Evolutionary conservation across 2,329 filamentous ascomycete species (phyloP), one percentile per base, ranked within the genome.

Genomic region (Talaromyces sp.): DNA sequence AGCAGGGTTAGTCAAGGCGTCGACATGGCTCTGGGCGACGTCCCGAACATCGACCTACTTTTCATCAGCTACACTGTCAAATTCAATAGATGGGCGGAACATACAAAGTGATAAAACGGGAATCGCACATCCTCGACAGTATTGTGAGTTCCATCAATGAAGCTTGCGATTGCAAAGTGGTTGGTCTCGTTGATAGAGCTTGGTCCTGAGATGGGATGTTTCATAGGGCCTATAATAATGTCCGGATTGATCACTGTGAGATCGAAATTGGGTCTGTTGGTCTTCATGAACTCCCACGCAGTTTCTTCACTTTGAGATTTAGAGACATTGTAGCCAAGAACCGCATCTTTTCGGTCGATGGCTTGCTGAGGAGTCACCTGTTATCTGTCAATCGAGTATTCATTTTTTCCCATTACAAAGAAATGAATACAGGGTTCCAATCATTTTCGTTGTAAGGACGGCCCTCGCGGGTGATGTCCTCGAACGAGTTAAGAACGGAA

Each of bases 401-500:
- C n/a, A n/a, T n/a, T n/a, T n/a, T n/a, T n/a, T n/a, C n/a, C n/a
- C n/a, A n/a, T n/a, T 16, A 40, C 8, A 6, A n/a, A 3, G 39
- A 40, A 2, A 40, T 16, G 16, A 40, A 40, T n/a, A n/a, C 39
- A n/a, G 39, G 39, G 21, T 69, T 69, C 65, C 67, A 69, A 40
- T 66, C 61, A 39, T 69, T 67, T 55, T 72, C 67, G 1, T 69
- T 71, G 33, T 70, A 70, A 1, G 69, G 63, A 9, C 64, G 65
- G 33, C 69, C 66, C 42, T 67, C 65, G 8, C 54, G 56, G 21
- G 60, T 18, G 52, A 66, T 55, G 50, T 67, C 55, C 33, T 70
- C 61, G 55, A 69, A 67, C 2, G 72, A 72, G 61, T 72, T 65
- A 7, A 72, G 62, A 11, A 73, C 66, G 0, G 72, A 66, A 2